Evolutionary conservation across 345 rosid genomes (phyloP), one percentile per base, ranked within the genome.

Genomic region (Bruguiera gymnorhiza): DNA sequence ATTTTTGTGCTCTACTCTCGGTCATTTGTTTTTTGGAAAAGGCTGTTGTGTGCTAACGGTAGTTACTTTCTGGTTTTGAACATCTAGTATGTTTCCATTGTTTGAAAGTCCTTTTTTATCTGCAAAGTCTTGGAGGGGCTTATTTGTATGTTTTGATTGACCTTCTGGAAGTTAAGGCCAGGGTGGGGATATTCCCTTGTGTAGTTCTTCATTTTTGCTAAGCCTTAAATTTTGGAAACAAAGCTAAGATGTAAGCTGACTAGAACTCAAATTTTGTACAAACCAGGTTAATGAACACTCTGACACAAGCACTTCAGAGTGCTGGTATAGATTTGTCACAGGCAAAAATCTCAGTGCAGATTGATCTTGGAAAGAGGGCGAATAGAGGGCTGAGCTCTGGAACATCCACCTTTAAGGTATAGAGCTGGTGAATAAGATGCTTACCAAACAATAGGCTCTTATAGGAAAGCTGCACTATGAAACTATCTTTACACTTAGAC

Each of bases 351-450:
- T 77, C 80, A 18, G 73, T 77, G 32, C 80, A 72, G 69, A 72
- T 77, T 63, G 80, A 72, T 57, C 76, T 77, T 19, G 80, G 80
- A 31, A 92, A 87, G 70, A 85, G 80, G 51, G 86, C 89, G 20
- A 87, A 77, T 75, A 84, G 80, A 83, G 90, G 79, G 51, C 70
- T 70, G 63, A 48, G 72, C 6, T 58, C 81, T 10, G 80, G 80
- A 69, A 73, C 85, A 62, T 82, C 83, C 19, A 39, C 70, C 43
- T 59, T 79, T 37, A 83, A 82, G 92, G 96, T 92, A 84, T 34
- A 56, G 60, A 56, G 6, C 60, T 16, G 26, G 11, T 24, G 60
- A 56, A 43, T 43, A 43, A 43, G 50, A 43, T 43, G 18, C 50
- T 3, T 1, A 58, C 6, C 24, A 3, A 54, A 7, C 56, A 29